Evolutionary conservation across 306 rosid species (phyloP).

Genomic region (Begonia peltatifolia): DNA sequence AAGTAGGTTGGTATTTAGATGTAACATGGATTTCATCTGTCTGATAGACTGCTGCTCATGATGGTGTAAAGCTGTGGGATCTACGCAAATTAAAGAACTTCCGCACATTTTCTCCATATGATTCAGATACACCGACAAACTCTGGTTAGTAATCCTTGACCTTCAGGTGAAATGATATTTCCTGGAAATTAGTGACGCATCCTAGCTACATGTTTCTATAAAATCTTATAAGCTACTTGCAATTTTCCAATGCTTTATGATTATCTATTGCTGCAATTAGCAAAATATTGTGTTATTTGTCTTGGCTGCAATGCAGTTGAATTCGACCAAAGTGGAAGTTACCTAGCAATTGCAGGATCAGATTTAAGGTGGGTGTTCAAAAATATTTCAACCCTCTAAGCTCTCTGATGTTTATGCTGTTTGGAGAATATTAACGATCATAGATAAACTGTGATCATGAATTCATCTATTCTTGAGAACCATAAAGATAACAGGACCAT

Average conservation of each 20-base stretch:
- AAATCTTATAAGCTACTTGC: too few relatives aligned
- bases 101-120: slow-evolving; percentile 72
- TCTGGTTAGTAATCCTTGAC: slow-evolving; percentile 34
- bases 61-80: slow-evolving; percentile 97
- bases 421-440: too few relatives aligned
- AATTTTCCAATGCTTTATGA: too few relatives aligned
- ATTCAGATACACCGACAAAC: slow-evolving; percentile 68
- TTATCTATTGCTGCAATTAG: too few relatives aligned
- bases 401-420: too few relatives aligned
- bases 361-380: slow-evolving; percentile 59
- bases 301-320: slow-evolving; percentile 44
- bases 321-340: slow-evolving; percentile 91
- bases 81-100: slow-evolving; percentile 85
- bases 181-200: neutral
- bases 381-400: neutral
- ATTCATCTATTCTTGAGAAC: too few relatives aligned
- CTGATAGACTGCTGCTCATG: slow-evolving; percentile 81
- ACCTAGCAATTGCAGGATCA: slow-evolving; percentile 86
- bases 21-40: slow-evolving; percentile 4
- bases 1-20: neutral
- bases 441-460: too few relatives aligned
- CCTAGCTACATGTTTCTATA: too few relatives aligned
- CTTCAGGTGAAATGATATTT: neutral
- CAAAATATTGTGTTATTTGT: neutral
- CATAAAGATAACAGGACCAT: too few relatives aligned